Percentiles rank a stretch among this genome's conserved stretches.
Evolutionary conservation across 805 yeast species (phyloP).

Genomic region (Schwanniomyces occidentalis): DNA sequence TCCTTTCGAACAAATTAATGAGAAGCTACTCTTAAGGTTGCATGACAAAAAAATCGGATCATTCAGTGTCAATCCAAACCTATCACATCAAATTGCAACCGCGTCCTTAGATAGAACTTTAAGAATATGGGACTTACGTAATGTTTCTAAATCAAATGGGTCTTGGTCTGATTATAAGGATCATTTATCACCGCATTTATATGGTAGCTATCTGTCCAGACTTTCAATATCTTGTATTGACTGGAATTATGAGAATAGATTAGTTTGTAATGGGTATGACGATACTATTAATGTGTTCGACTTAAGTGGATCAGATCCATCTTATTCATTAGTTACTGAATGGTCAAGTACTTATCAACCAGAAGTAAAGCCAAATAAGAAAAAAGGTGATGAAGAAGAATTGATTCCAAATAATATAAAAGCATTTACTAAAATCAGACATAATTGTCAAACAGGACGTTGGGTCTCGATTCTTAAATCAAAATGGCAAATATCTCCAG

Average conservation of each 20-base stretch:
- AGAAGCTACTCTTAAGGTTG: slow-evolving; percentile 49
- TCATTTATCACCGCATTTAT: slow-evolving; percentile 46
- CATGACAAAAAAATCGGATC: slow-evolving; percentile 94
- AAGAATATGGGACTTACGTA: slow-evolving; percentile 84
- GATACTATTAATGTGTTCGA: slow-evolving; percentile 74
- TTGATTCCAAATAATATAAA: slow-evolving; percentile 39
- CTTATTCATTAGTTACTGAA: slow-evolving; percentile 22
- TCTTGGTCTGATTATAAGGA: slow-evolving; percentile 60
- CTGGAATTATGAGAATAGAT: slow-evolving; percentile 66
- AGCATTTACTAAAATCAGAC: slow-evolving; percentile 70
- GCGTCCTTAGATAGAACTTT: slow-evolving; percentile 87
- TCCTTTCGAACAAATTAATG: slow-evolving; percentile 25
- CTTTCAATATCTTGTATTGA: slow-evolving; percentile 83
- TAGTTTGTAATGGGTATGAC: slow-evolving; percentile 94
- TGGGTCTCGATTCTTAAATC: slow-evolving; percentile 95
- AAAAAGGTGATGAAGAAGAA: slow-evolving; percentile 16
- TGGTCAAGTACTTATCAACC: slow-evolving; percentile 19
- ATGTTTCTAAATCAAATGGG: slow-evolving; percentile 37
- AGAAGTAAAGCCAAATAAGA: slow-evolving; percentile 10
- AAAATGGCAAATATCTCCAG: slow-evolving; percentile 76
- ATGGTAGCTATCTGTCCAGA: slow-evolving; percentile 69
- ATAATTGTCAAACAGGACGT: slow-evolving; percentile 94
- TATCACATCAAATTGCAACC: slow-evolving; percentile 69
- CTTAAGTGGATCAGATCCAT: slow-evolving; percentile 41
- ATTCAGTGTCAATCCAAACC: slow-evolving; percentile 72